Conservation (phyloP, 2,329 filamentous ascomycete genomes). For the Penicillium freii region DNA sequence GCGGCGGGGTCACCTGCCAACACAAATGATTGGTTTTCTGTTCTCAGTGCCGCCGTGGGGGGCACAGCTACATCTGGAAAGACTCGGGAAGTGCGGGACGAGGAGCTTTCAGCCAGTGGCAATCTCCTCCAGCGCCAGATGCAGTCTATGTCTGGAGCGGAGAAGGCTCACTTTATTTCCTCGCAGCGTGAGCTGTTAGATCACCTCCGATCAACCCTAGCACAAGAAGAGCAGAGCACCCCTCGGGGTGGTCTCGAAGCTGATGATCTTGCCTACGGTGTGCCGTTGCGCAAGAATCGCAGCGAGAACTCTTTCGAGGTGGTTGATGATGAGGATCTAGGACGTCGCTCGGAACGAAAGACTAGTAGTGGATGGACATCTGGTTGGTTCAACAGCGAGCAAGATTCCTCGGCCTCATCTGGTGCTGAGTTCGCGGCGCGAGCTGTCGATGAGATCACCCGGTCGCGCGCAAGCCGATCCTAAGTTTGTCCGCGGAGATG, state of each 20-base stretch:
- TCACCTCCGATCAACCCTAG: slow-evolving; percentile 72
- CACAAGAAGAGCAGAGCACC: slow-evolving; percentile 70
- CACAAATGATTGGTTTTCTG: slow-evolving; percentile 69
- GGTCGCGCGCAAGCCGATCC: slow-evolving; percentile 19
- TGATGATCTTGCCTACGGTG: slow-evolving; percentile 44
- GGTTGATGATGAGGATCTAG: slow-evolving; percentile 69
- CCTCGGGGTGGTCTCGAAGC: slow-evolving; percentile 31
- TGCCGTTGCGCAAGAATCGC: slow-evolving; percentile 68
- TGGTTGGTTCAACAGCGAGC: slow-evolving; percentile 33
- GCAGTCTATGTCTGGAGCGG: slow-evolving; percentile 57
- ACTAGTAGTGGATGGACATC: slow-evolving; percentile 31
- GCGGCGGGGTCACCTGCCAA: slow-evolving; percentile 54
- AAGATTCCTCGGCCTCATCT: slow-evolving; percentile 27
- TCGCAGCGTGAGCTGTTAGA: slow-evolving; percentile 76
- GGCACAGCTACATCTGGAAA: slow-evolving; percentile 55
- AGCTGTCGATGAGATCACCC: slow-evolving; percentile 27
- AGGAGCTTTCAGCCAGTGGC: slow-evolving; percentile 57
- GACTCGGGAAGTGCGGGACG: slow-evolving; percentile 41
- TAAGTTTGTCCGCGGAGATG: background rate
- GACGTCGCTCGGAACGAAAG: slow-evolving; percentile 27
- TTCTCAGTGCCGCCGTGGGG: slow-evolving; percentile 72
- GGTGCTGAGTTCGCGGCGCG: slow-evolving; percentile 32
- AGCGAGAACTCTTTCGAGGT: slow-evolving; percentile 89
- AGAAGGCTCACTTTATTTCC: slow-evolving; percentile 70
- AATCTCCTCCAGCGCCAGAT: slow-evolving; percentile 71